Evolutionary conservation across 345 rosid species (phyloP).

Genomic region (Brassica juncea): DNA sequence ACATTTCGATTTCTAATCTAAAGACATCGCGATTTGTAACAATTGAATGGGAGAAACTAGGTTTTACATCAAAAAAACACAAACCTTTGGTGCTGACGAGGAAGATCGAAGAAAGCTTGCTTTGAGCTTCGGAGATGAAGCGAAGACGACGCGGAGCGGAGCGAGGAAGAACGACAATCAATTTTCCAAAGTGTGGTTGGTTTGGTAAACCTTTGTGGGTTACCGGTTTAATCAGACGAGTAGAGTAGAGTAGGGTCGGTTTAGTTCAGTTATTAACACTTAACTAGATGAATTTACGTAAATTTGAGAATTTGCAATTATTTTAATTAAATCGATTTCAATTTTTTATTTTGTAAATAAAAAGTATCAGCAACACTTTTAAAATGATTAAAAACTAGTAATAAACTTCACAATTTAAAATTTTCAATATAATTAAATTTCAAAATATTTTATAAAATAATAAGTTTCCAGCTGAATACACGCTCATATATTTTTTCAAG

Average conservation of each 20-base stretch:
- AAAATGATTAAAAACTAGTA: background rate
- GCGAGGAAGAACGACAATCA: background rate
- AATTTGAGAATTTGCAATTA: too few species aligned
- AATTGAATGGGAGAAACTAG: background rate
- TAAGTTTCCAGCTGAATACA: background rate
- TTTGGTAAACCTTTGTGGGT: background rate
- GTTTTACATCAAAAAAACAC: background rate
- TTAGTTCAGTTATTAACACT: background rate
- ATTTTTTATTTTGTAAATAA: too few species aligned
- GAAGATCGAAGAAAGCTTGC: slow-evolving; percentile 3
- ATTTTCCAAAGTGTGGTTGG: background rate
- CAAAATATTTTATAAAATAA: background rate
- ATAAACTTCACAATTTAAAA: too few species aligned
- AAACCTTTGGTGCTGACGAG: background rate
- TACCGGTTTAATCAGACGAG: background rate
- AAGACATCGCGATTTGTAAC: background rate
- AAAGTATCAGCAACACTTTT: background rate
- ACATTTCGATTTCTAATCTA: background rate
- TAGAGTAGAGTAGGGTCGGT: background rate
- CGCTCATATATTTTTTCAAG: background rate
- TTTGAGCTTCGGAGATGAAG: slow-evolving; percentile 1
- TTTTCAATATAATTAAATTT: too few species aligned
- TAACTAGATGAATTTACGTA: background rate
- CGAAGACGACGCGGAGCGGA: background rate
- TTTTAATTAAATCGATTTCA: too few species aligned